Base-by-base conservation (phyloP, 768 basidiomycete species). In the Asterophora lycoperdoides region DNA sequence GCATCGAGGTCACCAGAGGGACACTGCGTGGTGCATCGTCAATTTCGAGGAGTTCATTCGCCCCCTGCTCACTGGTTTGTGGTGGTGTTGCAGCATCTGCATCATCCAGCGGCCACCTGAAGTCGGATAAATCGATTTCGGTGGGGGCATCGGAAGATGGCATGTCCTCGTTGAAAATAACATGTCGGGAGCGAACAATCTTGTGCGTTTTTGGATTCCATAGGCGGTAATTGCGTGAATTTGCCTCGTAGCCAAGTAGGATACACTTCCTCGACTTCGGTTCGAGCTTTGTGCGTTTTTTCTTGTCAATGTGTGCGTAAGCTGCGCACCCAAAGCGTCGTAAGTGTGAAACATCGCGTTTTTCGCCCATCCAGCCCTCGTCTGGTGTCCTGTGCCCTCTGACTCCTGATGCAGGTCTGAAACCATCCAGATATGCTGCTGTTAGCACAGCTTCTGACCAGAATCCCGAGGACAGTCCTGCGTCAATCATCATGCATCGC, bases 401-500 rank as follows among this genome's bases (percentile, higher is more conserved):
- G 11, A 61, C 45, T 1, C 57, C 41, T 3, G 49, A 41, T 0
- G 60, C 57, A 2, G 60, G 57, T 3, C 56, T 49, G 9, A 58
- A 41, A 39, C 63, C 66, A 30, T 50, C 41, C 23, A 67, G 18
- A 33, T 58, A 66, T 8, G 45, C 42, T 0, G 55, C 52, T 34
- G 64, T 56, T 0, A 39, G 43, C 0, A 61, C 18, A 1, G 62
- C 65, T 42, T 64, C 56, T 0, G 49, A 56, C 64, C 66, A 68
- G 1, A 68, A 52, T 19, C 18, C 54, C 26, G 49, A 52, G 0
- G 60, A 63, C 0, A 67, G 36, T 5, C 47, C 46, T 9, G 48
- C 34, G 2, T 43, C 47, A 17, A 61, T 41, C 0, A 64, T 49
- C 40, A 67, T 53, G 11, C 60, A 53, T 13, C 52, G 43, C 9